These are phyloP conservation scores for Psidium friedrichsthalianum DNA, from an alignment of 345 rosid genomes.

Conservation along the genomic window DNA sequence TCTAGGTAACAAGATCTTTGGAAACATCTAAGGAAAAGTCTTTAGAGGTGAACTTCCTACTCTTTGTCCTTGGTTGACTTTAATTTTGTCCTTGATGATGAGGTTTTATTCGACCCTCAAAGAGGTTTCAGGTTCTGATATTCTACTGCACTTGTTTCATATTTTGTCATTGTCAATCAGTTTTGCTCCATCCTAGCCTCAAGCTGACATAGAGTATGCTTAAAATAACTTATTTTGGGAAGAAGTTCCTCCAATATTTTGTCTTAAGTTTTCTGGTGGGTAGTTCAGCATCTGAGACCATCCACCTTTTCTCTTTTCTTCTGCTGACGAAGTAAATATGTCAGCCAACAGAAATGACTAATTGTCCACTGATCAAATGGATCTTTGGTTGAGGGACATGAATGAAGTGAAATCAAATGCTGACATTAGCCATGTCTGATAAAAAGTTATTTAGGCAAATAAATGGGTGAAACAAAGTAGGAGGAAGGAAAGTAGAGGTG, in stretches of 20 bases:
- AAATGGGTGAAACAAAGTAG: not conserved
- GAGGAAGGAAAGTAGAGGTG: not conserved
- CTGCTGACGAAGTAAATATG: not conserved
- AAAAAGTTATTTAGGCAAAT: not conserved
- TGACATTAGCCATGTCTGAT: not conserved
- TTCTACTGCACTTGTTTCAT: not conserved
- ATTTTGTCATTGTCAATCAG: not conserved
- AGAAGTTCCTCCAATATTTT: not conserved
- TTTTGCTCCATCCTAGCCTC: not conserved
- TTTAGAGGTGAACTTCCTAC: slow-evolving; percentile 32
- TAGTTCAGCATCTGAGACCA: not conserved
- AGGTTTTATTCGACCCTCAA: not conserved
- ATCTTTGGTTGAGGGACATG: not conserved
- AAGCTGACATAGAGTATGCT: not conserved
- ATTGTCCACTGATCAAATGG: not conserved
- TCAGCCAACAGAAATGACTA: not conserved
- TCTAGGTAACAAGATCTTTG: slow-evolving; percentile 49
- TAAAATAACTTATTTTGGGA: not conserved
- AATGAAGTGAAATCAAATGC: not conserved
- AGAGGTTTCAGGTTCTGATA: not conserved
- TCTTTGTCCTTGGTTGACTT: not conserved
- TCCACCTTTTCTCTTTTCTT: not conserved
- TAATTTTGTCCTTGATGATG: not conserved
- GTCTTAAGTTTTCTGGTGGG: not conserved
- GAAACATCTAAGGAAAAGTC: slow-evolving; percentile 49